Percentiles rank a stretch among this genome's conserved stretches.
phyloP scores from a whole-genome alignment of 2,329 filamentous ascomycete genomes.

The Botryotinia calthae region DNA sequence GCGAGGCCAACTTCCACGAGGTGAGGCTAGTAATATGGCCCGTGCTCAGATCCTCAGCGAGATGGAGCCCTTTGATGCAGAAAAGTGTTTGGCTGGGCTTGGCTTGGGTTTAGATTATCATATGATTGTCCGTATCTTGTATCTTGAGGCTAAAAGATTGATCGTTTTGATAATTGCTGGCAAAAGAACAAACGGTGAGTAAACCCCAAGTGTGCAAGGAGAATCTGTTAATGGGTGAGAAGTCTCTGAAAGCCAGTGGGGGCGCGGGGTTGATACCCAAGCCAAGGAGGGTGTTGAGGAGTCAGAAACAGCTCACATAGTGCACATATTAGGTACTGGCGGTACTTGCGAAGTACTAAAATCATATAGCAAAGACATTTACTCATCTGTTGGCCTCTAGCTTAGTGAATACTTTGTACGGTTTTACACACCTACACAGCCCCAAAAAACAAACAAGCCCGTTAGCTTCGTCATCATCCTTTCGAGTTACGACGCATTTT shows the following conservation, averaged over 20 bases:
- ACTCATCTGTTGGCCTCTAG: slow-evolving; percentile 1
- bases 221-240: not conserved
- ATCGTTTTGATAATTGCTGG: not conserved
- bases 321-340: not conserved
- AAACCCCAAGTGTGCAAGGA: not conserved
- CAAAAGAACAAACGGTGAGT: not conserved
- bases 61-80: slow-evolving; percentile 1
- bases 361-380: slow-evolving; percentile 7
- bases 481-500: slow-evolving; percentile 21
- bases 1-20: slow-evolving; percentile 17
- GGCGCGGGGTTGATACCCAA: slow-evolving; percentile 14
- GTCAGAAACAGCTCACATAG: slow-evolving; percentile 6
- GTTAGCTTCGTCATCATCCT: slow-evolving; percentile 16
- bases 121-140: not conserved
- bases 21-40: slow-evolving; percentile 18
- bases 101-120: not conserved
- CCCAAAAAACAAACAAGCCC: not conserved
- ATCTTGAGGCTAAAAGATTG: not conserved
- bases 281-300: not conserved
- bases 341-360: no score
- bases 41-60: slow-evolving; percentile 8
- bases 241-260: slow-evolving; percentile 1
- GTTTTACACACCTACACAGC: not conserved
- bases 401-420: not conserved
- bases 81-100: not conserved